Percentiles rank a stretch among this genome's conserved stretches.
phyloP scores from a whole-genome alignment of 2,329 filamentous ascomycete genomes.

The Penicillium sp. region DNA sequence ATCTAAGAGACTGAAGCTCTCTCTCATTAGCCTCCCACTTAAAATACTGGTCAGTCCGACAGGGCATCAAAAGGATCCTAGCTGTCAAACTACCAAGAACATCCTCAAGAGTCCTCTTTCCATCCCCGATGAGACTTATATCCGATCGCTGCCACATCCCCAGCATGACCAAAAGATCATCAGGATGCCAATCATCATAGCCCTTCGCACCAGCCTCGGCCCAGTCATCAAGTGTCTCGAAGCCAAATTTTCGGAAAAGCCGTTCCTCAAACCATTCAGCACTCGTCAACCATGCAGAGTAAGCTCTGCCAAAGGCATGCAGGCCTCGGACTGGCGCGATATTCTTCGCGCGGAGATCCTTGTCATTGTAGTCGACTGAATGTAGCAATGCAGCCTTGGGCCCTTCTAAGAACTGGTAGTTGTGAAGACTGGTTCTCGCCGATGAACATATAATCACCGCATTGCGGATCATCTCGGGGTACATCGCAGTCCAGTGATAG shows the following conservation, averaged over 20 bases:
- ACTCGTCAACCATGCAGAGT: constrained; percentile 51
- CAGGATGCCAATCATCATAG: constrained; percentile 45
- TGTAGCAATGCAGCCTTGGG: constrained; percentile 46
- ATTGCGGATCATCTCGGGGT: constrained; percentile 42
- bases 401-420: constrained; percentile 51
- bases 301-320: constrained; percentile 48
- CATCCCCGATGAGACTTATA: constrained; percentile 31
- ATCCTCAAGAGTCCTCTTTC: constrained; percentile 16
- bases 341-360: constrained; percentile 28
- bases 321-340: constrained; percentile 39
- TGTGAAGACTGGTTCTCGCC: constrained; percentile 49
- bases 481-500: constrained; percentile 50
- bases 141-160: constrained; percentile 49
- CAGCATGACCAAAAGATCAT: constrained; percentile 45
- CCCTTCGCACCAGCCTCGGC: constrained; percentile 29
- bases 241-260: constrained; percentile 40
- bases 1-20: constrained; percentile 16
- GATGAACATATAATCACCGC: constrained; percentile 49
- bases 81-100: constrained; percentile 25
- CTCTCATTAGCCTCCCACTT: constrained; percentile 29
- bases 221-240: constrained; percentile 41
- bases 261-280: constrained; percentile 48
- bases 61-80: constrained; percentile 38
- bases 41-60: constrained; percentile 41
- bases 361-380: constrained; percentile 42